These are phyloP conservation scores for Tricholoma hemisulphureum DNA, from an alignment of 768 basidiomycete genomes.

Conservation along the genomic window DNA sequence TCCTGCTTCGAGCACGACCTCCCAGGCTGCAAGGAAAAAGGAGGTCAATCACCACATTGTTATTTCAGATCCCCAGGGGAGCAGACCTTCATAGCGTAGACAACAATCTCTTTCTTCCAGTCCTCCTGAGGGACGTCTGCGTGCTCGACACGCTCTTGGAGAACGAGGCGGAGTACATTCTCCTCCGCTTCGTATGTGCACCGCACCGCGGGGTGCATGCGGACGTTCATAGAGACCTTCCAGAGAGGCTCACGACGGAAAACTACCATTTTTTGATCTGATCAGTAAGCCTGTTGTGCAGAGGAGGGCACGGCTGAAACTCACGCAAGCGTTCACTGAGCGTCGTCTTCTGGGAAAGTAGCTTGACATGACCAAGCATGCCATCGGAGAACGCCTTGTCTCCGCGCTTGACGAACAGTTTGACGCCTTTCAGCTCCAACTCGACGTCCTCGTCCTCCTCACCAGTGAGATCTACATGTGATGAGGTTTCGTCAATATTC, in stretches of 20 bases:
- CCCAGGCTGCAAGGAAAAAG: conserved; percentile 36
- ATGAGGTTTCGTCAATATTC: conserved; percentile 14
- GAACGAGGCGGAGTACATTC: conserved; percentile 50
- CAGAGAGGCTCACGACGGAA: conserved; percentile 71
- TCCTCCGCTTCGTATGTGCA: conserved; percentile 59
- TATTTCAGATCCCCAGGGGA: background rate
- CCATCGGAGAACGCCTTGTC: conserved; percentile 57
- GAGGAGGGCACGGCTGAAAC: conserved; percentile 19
- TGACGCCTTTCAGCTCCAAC: conserved; percentile 59
- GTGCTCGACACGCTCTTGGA: conserved; percentile 45
- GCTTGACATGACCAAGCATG: conserved; percentile 59
- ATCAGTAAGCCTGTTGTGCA: background rate
- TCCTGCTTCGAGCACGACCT: conserved; percentile 51
- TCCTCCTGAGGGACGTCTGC: conserved; percentile 21
- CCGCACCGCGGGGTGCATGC: conserved; percentile 51
- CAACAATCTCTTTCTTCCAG: conserved; percentile 43
- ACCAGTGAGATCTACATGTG: conserved; percentile 47
- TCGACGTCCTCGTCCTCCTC: conserved; percentile 62
- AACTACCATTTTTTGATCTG: conserved; percentile 36
- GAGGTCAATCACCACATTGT: background rate
- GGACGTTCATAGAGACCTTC: conserved; percentile 69
- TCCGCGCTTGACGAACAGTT: conserved; percentile 58
- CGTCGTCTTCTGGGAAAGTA: conserved; percentile 46
- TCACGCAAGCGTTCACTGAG: conserved; percentile 47
- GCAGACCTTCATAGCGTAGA: conserved; percentile 66